These are phyloP conservation scores for Sanghuangporus sanghuang DNA, from an alignment of 1,284 basidiomycete genomes.

Conservation along the genomic window DNA sequence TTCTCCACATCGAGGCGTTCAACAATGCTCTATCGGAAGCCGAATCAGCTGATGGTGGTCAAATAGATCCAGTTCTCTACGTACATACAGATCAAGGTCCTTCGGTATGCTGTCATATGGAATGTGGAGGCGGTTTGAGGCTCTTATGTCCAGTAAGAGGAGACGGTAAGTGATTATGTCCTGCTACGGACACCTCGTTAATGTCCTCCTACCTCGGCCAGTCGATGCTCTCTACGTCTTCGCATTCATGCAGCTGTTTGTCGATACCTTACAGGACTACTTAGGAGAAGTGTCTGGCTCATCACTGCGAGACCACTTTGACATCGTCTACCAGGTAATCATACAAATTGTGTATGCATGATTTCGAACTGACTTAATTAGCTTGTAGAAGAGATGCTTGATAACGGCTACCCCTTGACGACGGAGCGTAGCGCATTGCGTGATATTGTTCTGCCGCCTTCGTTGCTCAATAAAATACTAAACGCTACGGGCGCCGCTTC, in stretches of 20 bases:
- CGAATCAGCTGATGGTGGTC: slow-evolving; percentile 30
- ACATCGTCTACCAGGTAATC: slow-evolving; percentile 89
- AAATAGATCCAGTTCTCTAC: slow-evolving; percentile 69
- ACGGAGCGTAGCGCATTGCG: slow-evolving; percentile 90
- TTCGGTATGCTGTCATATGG: slow-evolving; percentile 78
- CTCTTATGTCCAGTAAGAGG: slow-evolving; percentile 79
- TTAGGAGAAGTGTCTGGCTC: slow-evolving; percentile 71
- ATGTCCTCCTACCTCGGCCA: slow-evolving; percentile 28
- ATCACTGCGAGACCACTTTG: slow-evolving; percentile 89
- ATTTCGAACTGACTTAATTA: slow-evolving; percentile 30
- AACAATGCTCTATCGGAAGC: slow-evolving; percentile 66
- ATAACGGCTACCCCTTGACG: slow-evolving; percentile 89
- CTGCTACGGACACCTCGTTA: slow-evolving; percentile 10
- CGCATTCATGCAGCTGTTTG: slow-evolving; percentile 81
- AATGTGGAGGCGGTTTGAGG: slow-evolving; percentile 66
- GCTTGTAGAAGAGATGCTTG: slow-evolving; percentile 94
- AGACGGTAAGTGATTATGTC: slow-evolving; percentile 50
- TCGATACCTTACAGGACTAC: slow-evolving; percentile 83
- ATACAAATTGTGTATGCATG: not conserved
- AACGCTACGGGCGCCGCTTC: slow-evolving; percentile 53
- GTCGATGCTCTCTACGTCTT: slow-evolving; percentile 90
- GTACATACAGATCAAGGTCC: slow-evolving; percentile 48
- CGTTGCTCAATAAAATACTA: slow-evolving; percentile 75
- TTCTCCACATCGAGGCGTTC: slow-evolving; percentile 83
- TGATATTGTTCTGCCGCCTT: slow-evolving; percentile 88